A percentile compares a stretch with the other conserved stretches of the same genome.
Evolutionary conservation across 371 early-diverging fungal genomes (phyloP).

Genomic region (Mitosporidium daphniae): DNA sequence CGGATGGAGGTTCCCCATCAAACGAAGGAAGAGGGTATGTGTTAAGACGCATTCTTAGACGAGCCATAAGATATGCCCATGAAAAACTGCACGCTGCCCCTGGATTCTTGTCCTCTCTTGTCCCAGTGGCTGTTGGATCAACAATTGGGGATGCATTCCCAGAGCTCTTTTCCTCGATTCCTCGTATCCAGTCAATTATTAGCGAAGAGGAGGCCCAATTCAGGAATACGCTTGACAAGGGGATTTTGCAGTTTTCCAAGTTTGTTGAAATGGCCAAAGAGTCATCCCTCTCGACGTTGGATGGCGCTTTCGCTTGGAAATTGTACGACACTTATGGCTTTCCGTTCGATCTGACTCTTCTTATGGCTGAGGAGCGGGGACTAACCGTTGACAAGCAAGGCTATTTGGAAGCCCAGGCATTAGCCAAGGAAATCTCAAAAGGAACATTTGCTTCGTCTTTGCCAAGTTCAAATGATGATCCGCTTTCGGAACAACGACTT

Average conservation of each 20-base stretch:
- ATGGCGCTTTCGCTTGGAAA: constrained; percentile 72
- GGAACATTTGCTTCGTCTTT: constrained; percentile 2
- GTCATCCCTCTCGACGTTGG: constrained; percentile 15
- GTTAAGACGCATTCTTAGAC: constrained; percentile 75
- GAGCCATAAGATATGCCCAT: constrained; percentile 77
- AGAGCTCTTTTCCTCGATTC: constrained; percentile 26
- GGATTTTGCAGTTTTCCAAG: constrained; percentile 60
- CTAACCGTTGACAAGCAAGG: constrained; percentile 41
- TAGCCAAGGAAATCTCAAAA: constrained; percentile 32
- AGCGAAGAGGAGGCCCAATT: constrained; percentile 82
- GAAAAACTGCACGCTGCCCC: constrained; percentile 53
- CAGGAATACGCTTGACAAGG: constrained; percentile 84
- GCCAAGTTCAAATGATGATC: too few species aligned
- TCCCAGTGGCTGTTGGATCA: constrained; percentile 40
- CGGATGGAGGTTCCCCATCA: constrained; percentile 74
- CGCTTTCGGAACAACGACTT: too few species aligned
- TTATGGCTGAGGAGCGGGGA: constrained; percentile 87
- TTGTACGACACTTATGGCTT: constrained; percentile 98
- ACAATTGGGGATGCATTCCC: constrained; percentile 58
- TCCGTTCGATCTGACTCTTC: constrained; percentile 85
- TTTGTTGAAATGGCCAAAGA: constrained; percentile 27
- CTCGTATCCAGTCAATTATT: constrained; percentile 51
- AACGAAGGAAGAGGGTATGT: constrained; percentile 98
- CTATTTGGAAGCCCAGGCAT: constrained; percentile 36
- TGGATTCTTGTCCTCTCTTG: constrained; percentile 50